Percentiles rank a stretch among this genome's conserved stretches.
phyloP scores from a whole-genome alignment of 331 rosid genomes.

The Spiraea crenata region DNA sequence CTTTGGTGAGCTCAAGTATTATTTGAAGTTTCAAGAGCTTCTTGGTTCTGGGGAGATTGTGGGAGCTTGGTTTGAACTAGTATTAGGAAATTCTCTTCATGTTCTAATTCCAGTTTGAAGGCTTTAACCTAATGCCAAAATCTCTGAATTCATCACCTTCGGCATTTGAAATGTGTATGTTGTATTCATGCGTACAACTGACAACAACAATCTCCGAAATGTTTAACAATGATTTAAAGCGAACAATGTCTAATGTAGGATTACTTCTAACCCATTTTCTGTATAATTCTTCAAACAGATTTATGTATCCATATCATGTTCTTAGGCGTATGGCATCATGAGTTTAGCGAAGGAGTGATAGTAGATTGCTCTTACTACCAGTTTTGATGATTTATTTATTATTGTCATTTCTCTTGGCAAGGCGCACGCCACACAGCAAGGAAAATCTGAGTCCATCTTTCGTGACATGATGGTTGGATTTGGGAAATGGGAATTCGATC shows the following conservation, averaged over 20 bases:
- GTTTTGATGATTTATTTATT: neutral
- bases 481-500: constrained; percentile 57
- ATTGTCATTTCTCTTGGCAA: neutral
- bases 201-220: too few species aligned
- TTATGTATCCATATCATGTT: too few species aligned
- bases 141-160: neutral
- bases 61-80: neutral
- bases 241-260: neutral
- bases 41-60: neutral
- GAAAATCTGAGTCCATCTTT: constrained; percentile 38
- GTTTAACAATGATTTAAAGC: neutral
- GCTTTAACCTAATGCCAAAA: neutral
- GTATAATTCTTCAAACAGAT: too few species aligned
- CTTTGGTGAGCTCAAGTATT: neutral
- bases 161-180: neutral
- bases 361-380: neutral
- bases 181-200: neutral
- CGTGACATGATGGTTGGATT: constrained; percentile 38
- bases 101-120: neutral
- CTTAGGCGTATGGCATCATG: too few species aligned
- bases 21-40: neutral
- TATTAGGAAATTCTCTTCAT: neutral
- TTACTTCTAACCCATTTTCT: too few species aligned
- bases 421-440: constrained; percentile 40
- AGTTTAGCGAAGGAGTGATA: too few species aligned